Conservation (phyloP, 2,329 filamentous ascomycete species). For the Magnaporthiopsis incrustans region DNA sequence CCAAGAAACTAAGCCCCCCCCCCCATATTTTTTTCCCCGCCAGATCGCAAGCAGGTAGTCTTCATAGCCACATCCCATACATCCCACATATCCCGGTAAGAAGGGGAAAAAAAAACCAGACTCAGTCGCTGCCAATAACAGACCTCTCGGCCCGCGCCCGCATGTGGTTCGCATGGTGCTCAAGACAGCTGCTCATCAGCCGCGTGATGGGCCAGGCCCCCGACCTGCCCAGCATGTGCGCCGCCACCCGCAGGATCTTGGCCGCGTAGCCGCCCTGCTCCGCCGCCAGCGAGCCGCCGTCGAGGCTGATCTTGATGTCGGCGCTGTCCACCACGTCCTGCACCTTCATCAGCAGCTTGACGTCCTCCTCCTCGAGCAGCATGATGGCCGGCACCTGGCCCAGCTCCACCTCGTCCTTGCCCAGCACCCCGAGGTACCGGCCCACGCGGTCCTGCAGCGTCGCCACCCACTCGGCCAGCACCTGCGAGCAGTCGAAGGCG, state of each 20-base stretch:
- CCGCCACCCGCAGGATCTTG: constrained; percentile 76
- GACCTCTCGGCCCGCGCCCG: constrained; percentile 45
- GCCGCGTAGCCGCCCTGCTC: constrained; percentile 65
- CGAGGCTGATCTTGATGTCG: constrained; percentile 68
- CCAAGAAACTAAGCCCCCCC: not conserved
- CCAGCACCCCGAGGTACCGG: constrained; percentile 76
- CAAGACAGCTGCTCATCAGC: constrained; percentile 47
- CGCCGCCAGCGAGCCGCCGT: constrained; percentile 42
- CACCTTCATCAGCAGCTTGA: constrained; percentile 76
- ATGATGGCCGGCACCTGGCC: constrained; percentile 77
- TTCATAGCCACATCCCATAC: no score
- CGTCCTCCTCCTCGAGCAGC: constrained; percentile 85
- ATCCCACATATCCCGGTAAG: not conserved
- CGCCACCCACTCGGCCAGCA: constrained; percentile 88
- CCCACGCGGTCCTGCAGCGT: constrained; percentile 94
- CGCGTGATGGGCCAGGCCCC: constrained; percentile 76
- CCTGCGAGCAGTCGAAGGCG: constrained; percentile 87
- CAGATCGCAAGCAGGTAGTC: not conserved
- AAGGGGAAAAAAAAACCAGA: not conserved
- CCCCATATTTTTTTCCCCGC: not conserved
- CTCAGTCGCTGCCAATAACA: constrained; percentile 29
- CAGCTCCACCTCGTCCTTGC: constrained; percentile 72
- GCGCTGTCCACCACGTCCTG: constrained; percentile 68
- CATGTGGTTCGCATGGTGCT: constrained; percentile 45
- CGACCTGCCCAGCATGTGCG: constrained; percentile 79